phyloP scores from a whole-genome alignment of 257 asterid species.

The Solanum infundibuliforme region DNA sequence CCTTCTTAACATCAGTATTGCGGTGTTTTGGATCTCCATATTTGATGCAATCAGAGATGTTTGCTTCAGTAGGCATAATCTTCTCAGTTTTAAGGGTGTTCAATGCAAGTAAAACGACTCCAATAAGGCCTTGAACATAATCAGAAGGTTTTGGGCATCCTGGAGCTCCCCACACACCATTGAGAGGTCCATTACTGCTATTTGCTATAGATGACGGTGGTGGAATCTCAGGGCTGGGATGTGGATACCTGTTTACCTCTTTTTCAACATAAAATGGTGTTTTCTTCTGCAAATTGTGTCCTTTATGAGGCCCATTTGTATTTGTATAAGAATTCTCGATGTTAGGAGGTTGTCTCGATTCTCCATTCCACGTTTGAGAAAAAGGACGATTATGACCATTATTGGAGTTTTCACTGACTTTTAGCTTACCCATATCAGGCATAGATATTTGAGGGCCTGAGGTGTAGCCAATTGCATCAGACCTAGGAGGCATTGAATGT shows the following conservation, averaged over 20 bases:
- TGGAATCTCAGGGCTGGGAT: conserved; percentile 33
- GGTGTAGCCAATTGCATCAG: conserved; percentile 21
- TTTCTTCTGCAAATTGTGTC: conserved; percentile 35
- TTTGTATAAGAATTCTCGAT: conserved; percentile 20
- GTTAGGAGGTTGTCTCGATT: conserved; percentile 41
- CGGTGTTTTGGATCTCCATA: conserved; percentile 61
- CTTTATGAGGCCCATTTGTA: conserved; percentile 31
- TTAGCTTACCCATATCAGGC: conserved; percentile 26
- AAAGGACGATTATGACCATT: conserved; percentile 18
- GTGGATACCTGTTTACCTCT: conserved; percentile 29
- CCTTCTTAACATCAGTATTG: conserved; percentile 76
- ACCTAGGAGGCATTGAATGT: conserved; percentile 9
- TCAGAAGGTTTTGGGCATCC: conserved; percentile 68
- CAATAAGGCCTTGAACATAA: conserved; percentile 64
- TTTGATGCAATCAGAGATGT: conserved; percentile 67
- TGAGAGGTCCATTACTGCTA: conserved; percentile 18
- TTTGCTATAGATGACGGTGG: conserved; percentile 28
- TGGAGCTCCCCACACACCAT: conserved; percentile 56
- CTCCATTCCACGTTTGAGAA: conserved; percentile 27
- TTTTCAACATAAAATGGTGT: conserved; percentile 22
- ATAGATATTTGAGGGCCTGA: conserved; percentile 15
- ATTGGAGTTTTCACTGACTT: conserved; percentile 17
- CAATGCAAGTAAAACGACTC: conserved; percentile 68
- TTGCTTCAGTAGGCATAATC: conserved; percentile 76
- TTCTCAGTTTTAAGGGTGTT: conserved; percentile 73